Percentiles rank a stretch among this genome's conserved stretches.
phyloP scores from a whole-genome alignment of 2,329 filamentous ascomycete genomes.

The Leptographium lundbergii region DNA sequence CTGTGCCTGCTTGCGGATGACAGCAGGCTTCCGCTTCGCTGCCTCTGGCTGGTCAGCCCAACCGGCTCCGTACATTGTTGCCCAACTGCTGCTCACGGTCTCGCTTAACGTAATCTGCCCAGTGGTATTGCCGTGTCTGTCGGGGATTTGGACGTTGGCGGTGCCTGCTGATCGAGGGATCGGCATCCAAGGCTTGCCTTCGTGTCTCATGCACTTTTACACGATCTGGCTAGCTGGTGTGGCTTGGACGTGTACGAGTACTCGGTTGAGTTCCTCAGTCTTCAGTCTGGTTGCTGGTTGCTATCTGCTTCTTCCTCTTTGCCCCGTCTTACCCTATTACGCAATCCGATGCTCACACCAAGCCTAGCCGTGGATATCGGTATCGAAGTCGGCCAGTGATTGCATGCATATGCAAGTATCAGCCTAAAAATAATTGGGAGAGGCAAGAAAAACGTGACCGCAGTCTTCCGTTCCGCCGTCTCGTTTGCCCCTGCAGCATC shows the following conservation, averaged over 20 bases:
- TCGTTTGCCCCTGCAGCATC: not conserved
- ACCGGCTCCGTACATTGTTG: not conserved
- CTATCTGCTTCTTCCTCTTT: too few species aligned
- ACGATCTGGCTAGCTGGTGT: too few species aligned
- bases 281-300: too few species aligned
- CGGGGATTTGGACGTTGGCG: not conserved
- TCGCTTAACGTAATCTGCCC: not conserved
- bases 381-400: not conserved
- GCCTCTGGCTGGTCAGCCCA: not conserved
- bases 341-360: not conserved
- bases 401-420: not conserved
- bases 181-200: not conserved
- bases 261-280: too few species aligned
- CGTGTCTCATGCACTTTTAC: not conserved
- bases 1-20: not conserved
- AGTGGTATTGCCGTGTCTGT: not conserved
- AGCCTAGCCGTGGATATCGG: too few species aligned
- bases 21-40: constrained; percentile 1
- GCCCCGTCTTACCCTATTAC: too few species aligned
- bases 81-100: not conserved
- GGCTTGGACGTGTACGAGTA: not conserved
- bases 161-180: not conserved
- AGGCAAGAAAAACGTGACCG: not conserved
- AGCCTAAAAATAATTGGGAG: not conserved
- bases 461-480: too few species aligned